These are phyloP conservation scores for Wickerhamiella australiensis DNA, from an alignment of 805 yeast genomes.

Conservation along the genomic window DNA sequence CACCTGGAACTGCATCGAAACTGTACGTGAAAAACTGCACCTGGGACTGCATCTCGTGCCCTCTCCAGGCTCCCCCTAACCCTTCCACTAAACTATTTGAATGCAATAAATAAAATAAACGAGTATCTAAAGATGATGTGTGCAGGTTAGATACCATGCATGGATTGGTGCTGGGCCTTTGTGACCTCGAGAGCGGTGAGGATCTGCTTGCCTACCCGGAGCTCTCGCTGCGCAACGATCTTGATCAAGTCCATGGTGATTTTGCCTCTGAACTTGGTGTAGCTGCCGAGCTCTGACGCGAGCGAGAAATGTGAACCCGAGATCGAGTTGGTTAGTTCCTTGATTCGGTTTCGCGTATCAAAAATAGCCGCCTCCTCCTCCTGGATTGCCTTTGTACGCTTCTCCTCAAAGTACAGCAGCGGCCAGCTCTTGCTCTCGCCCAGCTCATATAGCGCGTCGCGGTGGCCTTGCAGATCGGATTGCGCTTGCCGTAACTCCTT, in stretches of 20 bases:
- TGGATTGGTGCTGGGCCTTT: background rate
- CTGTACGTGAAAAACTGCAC: no score
- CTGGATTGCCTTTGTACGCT: conserved; percentile 26
- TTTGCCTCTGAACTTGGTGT: conserved; percentile 27
- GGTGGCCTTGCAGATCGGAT: conserved; percentile 17
- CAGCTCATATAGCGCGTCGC: conserved; percentile 20
- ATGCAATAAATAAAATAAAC: background rate
- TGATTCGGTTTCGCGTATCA: conserved; percentile 23
- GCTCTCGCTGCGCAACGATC: conserved; percentile 7
- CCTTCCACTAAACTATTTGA: no score
- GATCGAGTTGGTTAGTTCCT: conserved; percentile 25
- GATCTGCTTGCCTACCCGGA: conserved; percentile 1
- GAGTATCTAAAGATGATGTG: no score
- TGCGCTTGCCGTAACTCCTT: conserved; percentile 22
- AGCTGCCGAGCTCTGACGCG: conserved; percentile 30
- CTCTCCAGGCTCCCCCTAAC: no score
- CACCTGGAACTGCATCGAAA: no score
- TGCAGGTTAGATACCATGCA: background rate
- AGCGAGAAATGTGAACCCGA: conserved; percentile 27
- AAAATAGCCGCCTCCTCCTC: conserved; percentile 25
- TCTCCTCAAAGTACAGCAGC: conserved; percentile 26
- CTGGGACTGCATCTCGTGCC: no score
- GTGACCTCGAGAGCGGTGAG: background rate
- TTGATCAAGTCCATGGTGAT: conserved; percentile 24
- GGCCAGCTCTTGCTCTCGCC: conserved; percentile 25